Base-by-base conservation (phyloP, 2,329 filamentous ascomycete species). In the Rutstroemia sp. region DNA sequence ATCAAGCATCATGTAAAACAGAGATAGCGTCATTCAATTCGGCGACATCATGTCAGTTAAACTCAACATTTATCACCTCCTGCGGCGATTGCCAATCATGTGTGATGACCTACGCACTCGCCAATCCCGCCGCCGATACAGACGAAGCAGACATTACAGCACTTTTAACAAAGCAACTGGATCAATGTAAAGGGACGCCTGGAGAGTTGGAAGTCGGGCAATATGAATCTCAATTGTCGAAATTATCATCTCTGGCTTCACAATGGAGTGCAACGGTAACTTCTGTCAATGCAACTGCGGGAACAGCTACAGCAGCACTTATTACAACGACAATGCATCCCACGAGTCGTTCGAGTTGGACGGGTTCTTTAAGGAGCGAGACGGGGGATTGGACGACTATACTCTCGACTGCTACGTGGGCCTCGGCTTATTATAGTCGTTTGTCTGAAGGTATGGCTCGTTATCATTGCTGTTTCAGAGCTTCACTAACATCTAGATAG, bases 71-170 rank as follows among this genome's bases (percentile, higher is more conserved):
- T 49, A 57, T 67, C 16, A 57, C 42, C 19, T 61, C 61, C 27
- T 67, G 65, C 30, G 63, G 63, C 9, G 45, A 45, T 2, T 67
- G 64, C 38, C 64, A 66, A 55, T 42, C 53, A 56, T 66, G 65
- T 39, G 58, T 67, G 19, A 19, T 51, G 14, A 56, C 23, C 12
- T 64, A 65, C 36, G 54, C 59, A 9, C 51, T 64, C 12, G 53
- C 61, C 40, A 62, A 60, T 34, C 57, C 56, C 16, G 58, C 49
- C 4, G 49, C 58, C 10, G 19, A 46, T 16, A 56, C 53, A 5
- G 40, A 56, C n/a, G 23, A 46, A 2, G 10, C 30, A 12, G 19
- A 56, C 4, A 49, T 60, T 5, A 25, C 17, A 19, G 54, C 44
- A 16, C 12, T 59, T 39, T 44, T 57, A 44, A 17, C 30, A 27